A percentile compares a stretch with the other conserved stretches of the same genome.
phyloP scores from a whole-genome alignment of 306 rosid species.

The Cucurbita ficifolia region DNA sequence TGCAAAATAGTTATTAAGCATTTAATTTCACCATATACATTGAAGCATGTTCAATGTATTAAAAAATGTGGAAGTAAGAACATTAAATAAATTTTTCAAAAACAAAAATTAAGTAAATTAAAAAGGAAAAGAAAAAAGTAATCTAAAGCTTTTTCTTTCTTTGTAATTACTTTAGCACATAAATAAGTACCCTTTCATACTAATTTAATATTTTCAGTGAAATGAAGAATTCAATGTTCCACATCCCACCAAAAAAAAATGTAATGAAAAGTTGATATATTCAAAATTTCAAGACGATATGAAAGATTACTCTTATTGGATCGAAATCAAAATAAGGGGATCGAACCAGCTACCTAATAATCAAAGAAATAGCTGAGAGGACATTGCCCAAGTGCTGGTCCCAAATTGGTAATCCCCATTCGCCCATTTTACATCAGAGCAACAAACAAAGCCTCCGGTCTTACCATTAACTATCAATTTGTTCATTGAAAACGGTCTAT shows the following conservation, averaged over 20 bases:
- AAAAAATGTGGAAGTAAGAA: too few relatives aligned
- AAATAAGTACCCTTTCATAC: not conserved
- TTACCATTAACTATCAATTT: not conserved
- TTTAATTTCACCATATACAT: too few relatives aligned
- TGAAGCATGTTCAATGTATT: too few relatives aligned
- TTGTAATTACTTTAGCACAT: not conserved
- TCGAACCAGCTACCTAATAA: not conserved
- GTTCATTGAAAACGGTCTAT: not conserved
- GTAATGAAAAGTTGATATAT: not conserved
- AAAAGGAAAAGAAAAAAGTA: too few relatives aligned
- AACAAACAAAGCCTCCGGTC: not conserved
- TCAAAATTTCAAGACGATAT: not conserved
- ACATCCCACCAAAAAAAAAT: not conserved
- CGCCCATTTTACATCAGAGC: not conserved
- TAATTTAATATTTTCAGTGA: not conserved
- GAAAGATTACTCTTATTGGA: not conserved
- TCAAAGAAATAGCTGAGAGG: not conserved
- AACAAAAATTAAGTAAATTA: too few relatives aligned
- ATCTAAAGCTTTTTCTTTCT: too few relatives aligned
- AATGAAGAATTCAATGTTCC: not conserved
- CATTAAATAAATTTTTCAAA: too few relatives aligned
- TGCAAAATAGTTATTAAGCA: too few relatives aligned
- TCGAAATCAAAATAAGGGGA: not conserved
- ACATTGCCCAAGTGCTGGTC: not conserved
- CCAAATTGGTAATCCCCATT: not conserved